These are phyloP conservation scores for Psilocybe mexicana DNA, from an alignment of 1,284 basidiomycete species.

Conservation along the genomic window DNA sequence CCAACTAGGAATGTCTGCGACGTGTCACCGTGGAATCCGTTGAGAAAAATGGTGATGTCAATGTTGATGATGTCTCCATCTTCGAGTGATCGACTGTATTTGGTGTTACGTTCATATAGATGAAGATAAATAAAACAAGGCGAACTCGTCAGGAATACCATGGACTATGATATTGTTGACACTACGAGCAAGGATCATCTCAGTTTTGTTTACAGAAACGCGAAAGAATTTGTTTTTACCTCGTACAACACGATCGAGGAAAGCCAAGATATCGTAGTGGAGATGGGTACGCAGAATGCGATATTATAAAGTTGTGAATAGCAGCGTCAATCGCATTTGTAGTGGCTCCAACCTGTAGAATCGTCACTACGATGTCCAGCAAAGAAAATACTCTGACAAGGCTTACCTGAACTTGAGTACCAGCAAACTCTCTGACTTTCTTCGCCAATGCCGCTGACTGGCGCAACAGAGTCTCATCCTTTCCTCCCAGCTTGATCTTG, in stretches of 20 bases:
- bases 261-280: conserved; percentile 82
- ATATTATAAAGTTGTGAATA: conserved; percentile 72
- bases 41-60: conserved; percentile 78
- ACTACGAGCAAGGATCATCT: conserved; percentile 34
- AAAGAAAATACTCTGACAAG: background rate
- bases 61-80: conserved; percentile 85
- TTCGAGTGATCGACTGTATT: conserved; percentile 69
- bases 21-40: conserved; percentile 87
- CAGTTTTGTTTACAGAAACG: background rate
- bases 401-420: conserved; percentile 34
- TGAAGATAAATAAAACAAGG: conserved; percentile 5
- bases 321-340: conserved; percentile 72
- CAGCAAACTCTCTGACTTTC: conserved; percentile 60
- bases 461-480: conserved; percentile 59
- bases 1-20: conserved; percentile 82
- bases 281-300: conserved; percentile 82
- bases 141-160: conserved; percentile 85
- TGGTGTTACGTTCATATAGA: background rate
- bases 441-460: conserved; percentile 63
- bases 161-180: conserved; percentile 86
- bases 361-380: background rate
- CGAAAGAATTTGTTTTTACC: conserved; percentile 25
- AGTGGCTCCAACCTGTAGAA: conserved; percentile 65
- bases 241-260: conserved; percentile 86
- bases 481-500: conserved; percentile 55